Evolutionary conservation across 768 basidiomycete genomes (phyloP).

Genomic region (Scleroderma bovista): DNA sequence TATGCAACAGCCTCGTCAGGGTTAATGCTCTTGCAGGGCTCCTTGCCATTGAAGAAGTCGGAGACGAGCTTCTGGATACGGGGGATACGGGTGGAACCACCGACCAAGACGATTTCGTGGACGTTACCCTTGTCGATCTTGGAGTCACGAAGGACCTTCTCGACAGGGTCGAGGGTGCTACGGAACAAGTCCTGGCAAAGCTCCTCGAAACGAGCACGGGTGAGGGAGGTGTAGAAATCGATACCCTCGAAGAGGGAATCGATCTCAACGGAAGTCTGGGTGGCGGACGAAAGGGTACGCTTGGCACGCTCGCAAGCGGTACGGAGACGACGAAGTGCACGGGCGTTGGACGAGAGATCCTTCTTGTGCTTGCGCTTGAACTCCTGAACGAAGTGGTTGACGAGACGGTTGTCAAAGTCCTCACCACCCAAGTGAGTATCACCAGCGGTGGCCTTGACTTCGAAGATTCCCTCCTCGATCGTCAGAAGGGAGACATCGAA

Average conservation of each 20-base stretch:
- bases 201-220: constrained; percentile 97
- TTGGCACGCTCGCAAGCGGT: constrained; percentile 99
- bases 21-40: constrained; percentile 99
- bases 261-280: constrained; percentile 96
- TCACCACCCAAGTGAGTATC: constrained; percentile 98
- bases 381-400: constrained; percentile 94
- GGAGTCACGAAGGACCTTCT: constrained; percentile 96
- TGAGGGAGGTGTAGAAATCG: constrained; percentile 97
- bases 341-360: constrained; percentile 85
- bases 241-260: constrained; percentile 97
- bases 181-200: constrained; percentile 95
- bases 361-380: constrained; percentile 99
- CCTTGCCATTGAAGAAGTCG: constrained; percentile 98
- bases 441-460: constrained; percentile 97
- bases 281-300: constrained; percentile 94
- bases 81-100: constrained; percentile 98
- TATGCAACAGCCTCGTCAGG: constrained; percentile 98
- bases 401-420: constrained; percentile 96
- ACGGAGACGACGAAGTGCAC: constrained; percentile 94
- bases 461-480: constrained; percentile 97
- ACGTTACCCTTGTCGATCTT: constrained; percentile 97
- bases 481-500: constrained; percentile 97
- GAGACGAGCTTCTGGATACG: constrained; percentile 96
- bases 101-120: constrained; percentile 96
- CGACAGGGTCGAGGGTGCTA: constrained; percentile 88